A percentile compares a stretch with the other conserved stretches of the same genome.
These are phyloP conservation scores for Hapsidospora chrysogenum DNA, from an alignment of 495 filamentous ascomycete species.

Conservation along the genomic window DNA sequence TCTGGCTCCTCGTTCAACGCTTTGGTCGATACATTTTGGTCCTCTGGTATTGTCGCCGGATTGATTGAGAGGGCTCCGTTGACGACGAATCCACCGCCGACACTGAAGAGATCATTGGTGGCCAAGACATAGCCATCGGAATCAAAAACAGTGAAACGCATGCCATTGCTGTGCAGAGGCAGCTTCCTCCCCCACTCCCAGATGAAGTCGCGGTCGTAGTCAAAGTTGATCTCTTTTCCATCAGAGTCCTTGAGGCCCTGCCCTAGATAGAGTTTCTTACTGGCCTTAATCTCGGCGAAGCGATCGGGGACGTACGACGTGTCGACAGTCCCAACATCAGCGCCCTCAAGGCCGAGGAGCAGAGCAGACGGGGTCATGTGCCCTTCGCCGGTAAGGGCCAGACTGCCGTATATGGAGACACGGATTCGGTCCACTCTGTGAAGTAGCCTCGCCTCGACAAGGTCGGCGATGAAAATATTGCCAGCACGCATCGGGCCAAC, in stretches of 20 bases:
- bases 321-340: conserved; percentile 16
- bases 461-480: conserved; percentile 17
- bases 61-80: conserved; percentile 16
- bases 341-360: conserved; percentile 16
- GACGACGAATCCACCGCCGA: conserved; percentile 19
- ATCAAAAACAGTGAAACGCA: conserved; percentile 20
- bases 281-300: conserved; percentile 15
- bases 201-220: conserved; percentile 17
- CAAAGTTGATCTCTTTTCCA: conserved; percentile 16
- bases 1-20: conserved; percentile 4
- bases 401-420: conserved; percentile 18
- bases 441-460: conserved; percentile 13
- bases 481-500: conserved; percentile 20
- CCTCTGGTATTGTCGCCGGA: neutral
- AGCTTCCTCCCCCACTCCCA: conserved; percentile 20
- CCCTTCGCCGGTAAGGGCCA: conserved; percentile 19
- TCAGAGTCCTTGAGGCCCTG: conserved; percentile 11
- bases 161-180: conserved; percentile 19
- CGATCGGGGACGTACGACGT: conserved; percentile 17
- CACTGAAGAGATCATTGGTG: conserved; percentile 20
- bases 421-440: conserved; percentile 16
- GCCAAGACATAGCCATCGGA: conserved; percentile 16
- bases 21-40: neutral
- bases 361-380: conserved; percentile 20
- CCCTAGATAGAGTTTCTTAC: conserved; percentile 15